Conservation (phyloP, 805 yeast genomes). For the Spathaspora gorwiae region DNA sequence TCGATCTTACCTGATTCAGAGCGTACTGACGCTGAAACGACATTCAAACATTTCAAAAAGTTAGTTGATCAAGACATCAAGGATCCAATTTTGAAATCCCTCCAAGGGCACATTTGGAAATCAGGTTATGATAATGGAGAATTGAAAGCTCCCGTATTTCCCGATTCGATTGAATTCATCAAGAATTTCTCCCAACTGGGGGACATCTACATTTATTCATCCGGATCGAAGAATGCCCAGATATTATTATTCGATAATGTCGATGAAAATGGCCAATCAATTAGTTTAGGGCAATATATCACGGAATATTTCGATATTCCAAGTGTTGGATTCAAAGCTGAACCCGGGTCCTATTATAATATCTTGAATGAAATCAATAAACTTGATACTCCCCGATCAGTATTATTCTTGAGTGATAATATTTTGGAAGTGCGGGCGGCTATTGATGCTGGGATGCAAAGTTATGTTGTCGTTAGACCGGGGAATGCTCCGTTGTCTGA, state of each 20-base stretch:
- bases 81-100: conserved; percentile 67
- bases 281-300: conserved; percentile 52
- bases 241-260: conserved; percentile 70
- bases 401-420: conserved; percentile 77
- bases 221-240: conserved; percentile 88
- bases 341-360: conserved; percentile 49
- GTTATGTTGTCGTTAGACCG: conserved; percentile 61
- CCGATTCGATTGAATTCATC: conserved; percentile 64
- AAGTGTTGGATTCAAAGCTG: conserved; percentile 72
- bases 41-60: conserved; percentile 46
- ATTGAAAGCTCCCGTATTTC: conserved; percentile 70
- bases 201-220: conserved; percentile 71
- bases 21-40: conserved; percentile 13
- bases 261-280: conserved; percentile 20
- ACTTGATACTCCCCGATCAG: conserved; percentile 22
- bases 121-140: conserved; percentile 74
- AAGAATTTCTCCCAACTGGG: conserved; percentile 9
- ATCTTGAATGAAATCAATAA: conserved; percentile 46
- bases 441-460: conserved; percentile 52
- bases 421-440: conserved; percentile 78
- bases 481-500: conserved; percentile 59
- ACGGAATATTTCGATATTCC: conserved; percentile 80
- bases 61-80: conserved; percentile 68
- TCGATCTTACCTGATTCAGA: conserved; percentile 42
- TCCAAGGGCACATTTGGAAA: conserved; percentile 85